Evolutionary conservation across 2,329 filamentous ascomycete species (phyloP), one percentile per base, ranked within the genome.

Genomic region (Phyllosticta capitalensis): DNA sequence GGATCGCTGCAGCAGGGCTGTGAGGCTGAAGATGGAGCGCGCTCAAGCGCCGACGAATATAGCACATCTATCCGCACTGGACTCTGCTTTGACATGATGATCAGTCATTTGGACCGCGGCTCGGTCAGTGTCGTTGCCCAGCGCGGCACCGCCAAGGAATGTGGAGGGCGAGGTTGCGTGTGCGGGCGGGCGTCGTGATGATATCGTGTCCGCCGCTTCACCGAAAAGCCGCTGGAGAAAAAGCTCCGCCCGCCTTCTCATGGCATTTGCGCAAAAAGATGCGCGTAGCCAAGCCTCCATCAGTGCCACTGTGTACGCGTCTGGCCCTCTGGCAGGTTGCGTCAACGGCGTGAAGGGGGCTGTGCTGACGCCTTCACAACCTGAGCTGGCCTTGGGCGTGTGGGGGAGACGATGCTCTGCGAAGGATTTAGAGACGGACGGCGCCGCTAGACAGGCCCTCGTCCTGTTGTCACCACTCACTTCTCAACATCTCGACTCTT

Each of bases 221-320:
- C 12, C 33, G 33, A 14, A 12, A 12, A 4, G 38, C 24, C 7
- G 38, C 5, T 45, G 38, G 38, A 17, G 2, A 14, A 45, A 45
- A n/a, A 45, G 38, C 17, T 45, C 38, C 38, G 38, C 38, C 38
- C 38, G 14, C n/a, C n/a, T 45, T n/a, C 17, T 45, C 38, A 14
- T 45, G 38, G 38, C 38, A n/a, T 45, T 45, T 45, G 38, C 38
- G 38, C 17, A 45, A 45, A 45, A n/a, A 45, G 38, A 45, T 45
- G 38, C 38, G 38, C 38, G 38, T 45, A 28, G 57, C 52, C 57
- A 55, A 59, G 57, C 57, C 57, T 59, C 57, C 19, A 52, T 26
- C 22, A 48, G 50, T 45, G 52, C 45, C 49, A 38, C 38, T 50
- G 57, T 51, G 50, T 52, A 55, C 57, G 57, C 57, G 57, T 59